Percentiles rank a stretch among this genome's conserved stretches.
Evolutionary conservation across 2,329 filamentous ascomycete species (phyloP).

Genomic region (Sarocladiaceae sp.): DNA sequence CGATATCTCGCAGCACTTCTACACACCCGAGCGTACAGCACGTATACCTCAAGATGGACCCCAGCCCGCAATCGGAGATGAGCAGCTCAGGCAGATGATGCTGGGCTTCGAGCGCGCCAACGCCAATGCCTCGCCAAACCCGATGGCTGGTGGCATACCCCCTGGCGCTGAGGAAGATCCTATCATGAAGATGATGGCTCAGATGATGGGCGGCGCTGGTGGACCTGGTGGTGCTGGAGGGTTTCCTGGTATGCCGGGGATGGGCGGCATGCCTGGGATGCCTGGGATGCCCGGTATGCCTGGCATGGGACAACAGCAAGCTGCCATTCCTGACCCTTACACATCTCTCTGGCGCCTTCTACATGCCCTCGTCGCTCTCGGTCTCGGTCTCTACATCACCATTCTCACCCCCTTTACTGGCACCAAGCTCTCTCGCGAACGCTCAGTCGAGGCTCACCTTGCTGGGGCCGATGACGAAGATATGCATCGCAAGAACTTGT

Average conservation of each 20-base stretch:
- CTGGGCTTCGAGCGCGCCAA: conserved; percentile 46
- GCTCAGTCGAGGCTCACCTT: conserved; percentile 23
- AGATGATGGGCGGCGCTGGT: conserved; percentile 55
- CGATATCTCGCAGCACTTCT: conserved; percentile 74
- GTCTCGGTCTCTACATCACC: conserved; percentile 67
- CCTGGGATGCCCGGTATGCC: conserved; percentile 40
- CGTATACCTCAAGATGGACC: conserved; percentile 10
- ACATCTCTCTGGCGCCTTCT: conserved; percentile 65
- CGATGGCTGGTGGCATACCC: conserved; percentile 6
- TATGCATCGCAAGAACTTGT: conserved; percentile 32
- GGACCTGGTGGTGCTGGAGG: conserved; percentile 22
- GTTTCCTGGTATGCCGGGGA: conserved; percentile 32
- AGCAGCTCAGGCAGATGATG: conserved; percentile 63
- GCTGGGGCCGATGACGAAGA: conserved; percentile 22
- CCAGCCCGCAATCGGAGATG: conserved; percentile 43
- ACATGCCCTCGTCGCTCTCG: conserved; percentile 68
- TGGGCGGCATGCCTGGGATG: conserved; percentile 40
- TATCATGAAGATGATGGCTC: conserved; percentile 66
- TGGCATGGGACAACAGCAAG: conserved; percentile 31
- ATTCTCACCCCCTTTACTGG: conserved; percentile 66
- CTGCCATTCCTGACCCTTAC: conserved; percentile 28
- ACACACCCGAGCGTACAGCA: conserved; percentile 43
- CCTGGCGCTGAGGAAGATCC: conserved; percentile 27
- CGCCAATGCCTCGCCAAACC: conserved; percentile 16
- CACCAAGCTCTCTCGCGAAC: conserved; percentile 55